Evolutionary conservation across 495 filamentous ascomycete species (phyloP), one percentile per base, ranked within the genome.

Genomic region (Neurospora sp.): DNA sequence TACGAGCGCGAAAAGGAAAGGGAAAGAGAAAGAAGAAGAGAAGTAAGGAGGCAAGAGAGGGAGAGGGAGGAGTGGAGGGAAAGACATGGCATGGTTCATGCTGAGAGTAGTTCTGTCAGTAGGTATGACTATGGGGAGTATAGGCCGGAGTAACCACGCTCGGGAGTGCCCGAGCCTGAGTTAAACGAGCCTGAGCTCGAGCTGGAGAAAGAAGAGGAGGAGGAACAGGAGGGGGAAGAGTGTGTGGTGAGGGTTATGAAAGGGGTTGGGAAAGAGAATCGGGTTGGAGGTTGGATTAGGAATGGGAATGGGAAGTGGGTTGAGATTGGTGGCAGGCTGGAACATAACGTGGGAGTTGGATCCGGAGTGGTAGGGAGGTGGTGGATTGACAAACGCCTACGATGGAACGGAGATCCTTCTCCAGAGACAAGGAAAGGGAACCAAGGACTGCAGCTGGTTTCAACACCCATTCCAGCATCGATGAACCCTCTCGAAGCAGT

Each of bases 131-230:
- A 66, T 35, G 54, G 54, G 3, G 54, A 66, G 23, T 66, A 66
- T 18, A 35, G 54, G 27, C 54, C 54, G 14, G 44, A 35, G 27
- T 39, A 70, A 44, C 38, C 35, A 44, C 27, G 27, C 31, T 35
- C 31, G 16, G 23, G 71, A 35, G 31, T 42, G 5, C 6, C 44
- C 31, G 42, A 73, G 60, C 39, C 38, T 16, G 16, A 5, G 73
- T n/a, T 35, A 35, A 35, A 20, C 72, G 41, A 74, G 74, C 66
- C 69, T 74, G 14, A 71, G 72, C 12, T 46, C 69, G 41, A 11
- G 74, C 0, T 76, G 39, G 46, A 76, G 39, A 16, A 6, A n/a
- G 27, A 62, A 46, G 69, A 12, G 71, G 66, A 7, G 72, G 31
- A 69, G 23, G n/a, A 10, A 39, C 42, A n/a, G 44, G 4, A 6